Percentiles rank a stretch among this genome's conserved stretches.
Evolutionary conservation across 176 grass and related monocot genomes (phyloP).

Genomic region (Elaeis guineensis): DNA sequence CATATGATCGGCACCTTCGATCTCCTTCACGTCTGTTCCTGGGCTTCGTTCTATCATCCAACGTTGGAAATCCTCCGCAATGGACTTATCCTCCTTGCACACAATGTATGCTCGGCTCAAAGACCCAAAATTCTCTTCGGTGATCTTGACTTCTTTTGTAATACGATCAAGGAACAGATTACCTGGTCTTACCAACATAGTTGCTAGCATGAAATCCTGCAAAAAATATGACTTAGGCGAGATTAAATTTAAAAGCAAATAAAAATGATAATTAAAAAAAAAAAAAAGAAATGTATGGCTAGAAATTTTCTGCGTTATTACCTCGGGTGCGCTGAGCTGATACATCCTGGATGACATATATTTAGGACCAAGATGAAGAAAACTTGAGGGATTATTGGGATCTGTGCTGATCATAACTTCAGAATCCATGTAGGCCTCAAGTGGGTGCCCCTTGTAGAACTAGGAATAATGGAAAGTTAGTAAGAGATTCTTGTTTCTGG

Average conservation of each 20-base stretch:
- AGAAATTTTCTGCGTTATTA: not conserved
- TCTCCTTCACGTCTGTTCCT: conserved; percentile 23
- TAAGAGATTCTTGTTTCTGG: too few species aligned
- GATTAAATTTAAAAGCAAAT: too few species aligned
- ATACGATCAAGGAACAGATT: not conserved
- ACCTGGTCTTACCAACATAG: not conserved
- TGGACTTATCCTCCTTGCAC: conserved; percentile 24
- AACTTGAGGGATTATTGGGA: not conserved
- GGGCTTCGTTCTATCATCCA: conserved; percentile 32
- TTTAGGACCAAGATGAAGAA: not conserved
- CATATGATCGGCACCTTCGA: conserved; percentile 44
- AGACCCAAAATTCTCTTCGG: not conserved
- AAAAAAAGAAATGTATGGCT: not conserved
- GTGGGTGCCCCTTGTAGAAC: not conserved
- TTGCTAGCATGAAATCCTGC: conserved; percentile 4
- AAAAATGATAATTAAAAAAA: not conserved
- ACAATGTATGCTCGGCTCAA: conserved; percentile 3
- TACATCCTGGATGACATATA: conserved; percentile 5
- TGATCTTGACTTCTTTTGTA: not conserved
- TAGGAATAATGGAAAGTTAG: not conserved
- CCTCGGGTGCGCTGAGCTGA: conserved; percentile 4
- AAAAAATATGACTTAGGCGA: too few species aligned
- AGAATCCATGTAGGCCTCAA: conserved; percentile 6
- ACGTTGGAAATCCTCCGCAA: conserved; percentile 20
- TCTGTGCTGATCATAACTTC: not conserved